A percentile compares a stretch with the other conserved stretches of the same genome.
Evolutionary conservation across 2,329 filamentous ascomycete genomes (phyloP).

Genomic region (Sporothrix mexicana): DNA sequence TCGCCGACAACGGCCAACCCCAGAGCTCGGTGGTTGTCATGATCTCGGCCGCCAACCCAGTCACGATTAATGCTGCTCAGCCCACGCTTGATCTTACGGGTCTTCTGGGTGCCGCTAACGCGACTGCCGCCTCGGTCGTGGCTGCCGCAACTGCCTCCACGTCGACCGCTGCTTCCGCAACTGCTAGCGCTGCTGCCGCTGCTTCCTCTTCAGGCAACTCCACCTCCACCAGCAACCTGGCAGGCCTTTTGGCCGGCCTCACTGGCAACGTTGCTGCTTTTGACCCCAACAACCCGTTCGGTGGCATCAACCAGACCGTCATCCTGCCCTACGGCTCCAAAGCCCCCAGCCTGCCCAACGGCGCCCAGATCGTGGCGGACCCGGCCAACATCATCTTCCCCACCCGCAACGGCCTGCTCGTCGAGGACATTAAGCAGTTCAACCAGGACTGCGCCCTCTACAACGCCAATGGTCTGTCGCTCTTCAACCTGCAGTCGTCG

Average conservation of each 20-base stretch:
- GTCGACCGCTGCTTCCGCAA: constrained; percentile 34
- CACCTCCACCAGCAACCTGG: not conserved
- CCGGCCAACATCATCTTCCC: constrained; percentile 49
- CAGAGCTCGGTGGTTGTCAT: constrained; percentile 47
- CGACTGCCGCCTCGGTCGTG: constrained; percentile 22
- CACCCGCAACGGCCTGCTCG: constrained; percentile 44
- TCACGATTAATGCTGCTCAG: constrained; percentile 45
- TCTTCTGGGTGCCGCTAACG: constrained; percentile 32
- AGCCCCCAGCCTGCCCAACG: constrained; percentile 41
- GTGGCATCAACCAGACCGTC: constrained; percentile 44
- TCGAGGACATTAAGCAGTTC: constrained; percentile 46
- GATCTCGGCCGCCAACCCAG: constrained; percentile 46
- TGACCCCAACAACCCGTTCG: constrained; percentile 46
- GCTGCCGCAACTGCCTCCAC: constrained; percentile 31
- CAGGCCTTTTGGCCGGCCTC: not conserved
- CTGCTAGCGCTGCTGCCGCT: constrained; percentile 38
- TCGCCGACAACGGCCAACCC: constrained; percentile 47
- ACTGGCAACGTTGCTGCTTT: constrained; percentile 38
- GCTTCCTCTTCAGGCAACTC: constrained; percentile 33
- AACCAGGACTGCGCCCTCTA: constrained; percentile 45
- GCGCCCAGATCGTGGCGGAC: constrained; percentile 46
- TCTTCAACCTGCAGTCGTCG: constrained; percentile 41
- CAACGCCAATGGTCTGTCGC: constrained; percentile 40
- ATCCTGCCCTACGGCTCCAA: constrained; percentile 46
- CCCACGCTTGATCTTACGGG: constrained; percentile 39